Evolutionary conservation across 2,329 filamentous ascomycete species (phyloP), one percentile per base, ranked within the genome.

Genomic region (Elsinoe australis): DNA sequence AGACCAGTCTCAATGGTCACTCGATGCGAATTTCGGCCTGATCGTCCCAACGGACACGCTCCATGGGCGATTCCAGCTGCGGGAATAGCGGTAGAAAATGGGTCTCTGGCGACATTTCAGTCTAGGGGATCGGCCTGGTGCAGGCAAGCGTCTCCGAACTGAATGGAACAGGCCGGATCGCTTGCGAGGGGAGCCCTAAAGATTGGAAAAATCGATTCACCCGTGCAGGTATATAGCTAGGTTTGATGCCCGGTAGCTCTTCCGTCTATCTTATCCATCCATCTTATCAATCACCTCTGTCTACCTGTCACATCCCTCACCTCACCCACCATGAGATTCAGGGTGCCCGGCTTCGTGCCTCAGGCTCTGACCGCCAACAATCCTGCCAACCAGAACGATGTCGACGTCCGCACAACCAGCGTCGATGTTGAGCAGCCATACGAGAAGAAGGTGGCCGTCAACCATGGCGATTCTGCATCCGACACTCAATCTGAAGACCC

Each of bases 371-470:
- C 21, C 7, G 4, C 28, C 6, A 14, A 26, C 8, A n/a, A 41
- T 28, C 21, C 19, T 28, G 4, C 28, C 18, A 35, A 15, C 22
- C 34, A 28, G 12, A 36, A 34, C 3, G 36, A 44, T 19, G 35
- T 47, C 19, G 44, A 38, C n/a, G 10, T 28, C 10, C 31, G 35
- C 14, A 45, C 36, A 5, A 24, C 45, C 17, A 26, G 49, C 18
- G 49, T 31, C 33, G 49, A 51, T 49, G 38, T 49, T 5, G 49
- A 51, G 19, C 36, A 49, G 15, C 21, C 28, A 24, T 31, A 34
- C 15, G 49, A 49, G 10, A 51, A 51, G 32, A 28, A 45, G n/a
- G 26, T 28, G 10, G 15, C 17, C 15, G 41, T 45, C 2, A 45
- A 33, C 8, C 10, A 24, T 4, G 29, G 12, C 1, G 29, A 46